Evolutionary conservation across 2,329 filamentous ascomycete species (phyloP), one percentile per base, ranked within the genome.

Genomic region (Coniochaeta pulveracea): DNA sequence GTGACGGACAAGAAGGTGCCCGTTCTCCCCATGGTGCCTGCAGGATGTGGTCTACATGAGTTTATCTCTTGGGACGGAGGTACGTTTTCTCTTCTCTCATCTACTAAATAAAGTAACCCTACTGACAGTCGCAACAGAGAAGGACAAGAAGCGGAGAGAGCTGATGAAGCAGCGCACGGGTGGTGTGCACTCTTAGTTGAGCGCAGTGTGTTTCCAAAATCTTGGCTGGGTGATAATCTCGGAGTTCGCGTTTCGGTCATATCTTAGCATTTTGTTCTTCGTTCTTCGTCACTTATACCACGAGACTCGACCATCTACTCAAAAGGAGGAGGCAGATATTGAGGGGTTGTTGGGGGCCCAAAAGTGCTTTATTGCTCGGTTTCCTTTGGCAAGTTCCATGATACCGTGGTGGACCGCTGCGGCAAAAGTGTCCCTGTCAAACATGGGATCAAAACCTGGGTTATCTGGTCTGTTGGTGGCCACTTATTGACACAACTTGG

Each of bases 21-120:
- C 29, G 89, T 98, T n/a, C 64, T 96, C 50, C 91, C 91, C 23
- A 96, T 96, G 91, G 91, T 98, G 29, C 89, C 89, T 4, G 80
- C 76, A 24, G 91, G 91, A 23, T 80, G 73, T 40, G 89, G 71
- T 38, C 68, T 98, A 48, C 85, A 96, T 54, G 91, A 96, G 59
- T 95, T 96, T 62, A 68, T 96, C 52, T 72, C 88, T 12, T 94
- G 85, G 59, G 85, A 93, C 56, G 70, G 76, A 63, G 72, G 76
- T 80, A 68, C 57, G 76, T 59, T 15, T 24, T 16, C 3, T 15
- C 19, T 9, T 25, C 43, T 49, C 16, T 44, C 15, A n/a, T 15
- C 16, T 31, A 6, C n/a, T 14, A 5, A 9, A 3, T 16, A 21
- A 28, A 24, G 17, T 22, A 44, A 18, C 19, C 30, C 40, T 46